These are phyloP conservation scores for Smittium mucronatum DNA, from an alignment of 371 early-diverging fungal species.

Conservation along the genomic window DNA sequence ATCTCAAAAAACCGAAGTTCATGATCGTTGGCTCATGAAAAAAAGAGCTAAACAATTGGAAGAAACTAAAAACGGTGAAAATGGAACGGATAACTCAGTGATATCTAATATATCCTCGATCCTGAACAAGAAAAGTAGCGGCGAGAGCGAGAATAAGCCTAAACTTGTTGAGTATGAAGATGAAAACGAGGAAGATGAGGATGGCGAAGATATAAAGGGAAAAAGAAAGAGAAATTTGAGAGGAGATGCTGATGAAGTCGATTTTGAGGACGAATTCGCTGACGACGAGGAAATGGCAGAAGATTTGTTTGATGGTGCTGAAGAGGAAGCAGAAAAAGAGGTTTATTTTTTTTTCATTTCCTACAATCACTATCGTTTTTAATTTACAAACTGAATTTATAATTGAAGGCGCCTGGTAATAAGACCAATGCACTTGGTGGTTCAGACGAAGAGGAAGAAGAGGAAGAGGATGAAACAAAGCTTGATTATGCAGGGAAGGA, in stretches of 20 bases:
- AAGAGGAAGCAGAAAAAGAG: constrained; percentile 32
- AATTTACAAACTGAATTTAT: not conserved
- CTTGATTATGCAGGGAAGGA: constrained; percentile 30
- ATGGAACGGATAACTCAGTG: constrained; percentile 15
- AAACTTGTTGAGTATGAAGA: constrained; percentile 25
- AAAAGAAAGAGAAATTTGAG: constrained; percentile 23
- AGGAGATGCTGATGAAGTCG: constrained; percentile 53
- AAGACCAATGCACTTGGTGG: constrained; percentile 8
- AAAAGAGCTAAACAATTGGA: constrained; percentile 32
- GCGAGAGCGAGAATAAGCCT: not conserved
- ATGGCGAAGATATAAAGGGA: constrained; percentile 15
- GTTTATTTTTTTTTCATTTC: constrained; percentile 2
- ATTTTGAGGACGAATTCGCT: constrained; percentile 55
- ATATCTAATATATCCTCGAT: not conserved
- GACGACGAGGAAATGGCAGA: constrained; percentile 75
- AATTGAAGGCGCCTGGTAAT: not conserved
- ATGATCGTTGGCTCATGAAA: constrained; percentile 60
- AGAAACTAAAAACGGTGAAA: constrained; percentile 26
- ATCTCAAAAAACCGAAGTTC: constrained; percentile 34
- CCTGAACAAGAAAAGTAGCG: not conserved
- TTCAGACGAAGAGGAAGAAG: constrained; percentile 28
- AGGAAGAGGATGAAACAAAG: constrained; percentile 35
- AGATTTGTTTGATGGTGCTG: constrained; percentile 51
- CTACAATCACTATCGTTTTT: not conserved
- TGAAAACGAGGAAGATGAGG: constrained; percentile 30